phyloP scores from a whole-genome alignment of 352 stramenopile species.

The Phytophthora constricta region DNA sequence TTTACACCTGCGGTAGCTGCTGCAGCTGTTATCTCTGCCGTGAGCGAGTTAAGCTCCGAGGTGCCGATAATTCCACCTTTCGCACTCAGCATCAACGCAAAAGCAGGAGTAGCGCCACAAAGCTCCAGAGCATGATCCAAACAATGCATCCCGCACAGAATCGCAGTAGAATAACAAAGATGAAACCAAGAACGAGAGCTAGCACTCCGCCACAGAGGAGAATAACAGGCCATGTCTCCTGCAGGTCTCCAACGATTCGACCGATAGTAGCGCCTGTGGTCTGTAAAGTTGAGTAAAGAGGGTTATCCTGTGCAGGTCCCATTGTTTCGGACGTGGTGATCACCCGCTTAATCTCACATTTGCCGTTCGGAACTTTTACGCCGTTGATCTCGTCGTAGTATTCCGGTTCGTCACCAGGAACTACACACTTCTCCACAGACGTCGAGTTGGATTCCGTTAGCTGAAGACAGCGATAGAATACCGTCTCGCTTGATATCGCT shows the following conservation, averaged over 20 bases:
- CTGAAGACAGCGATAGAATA: conserved; percentile 87
- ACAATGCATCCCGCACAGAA: conserved; percentile 80
- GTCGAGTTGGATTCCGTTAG: conserved; percentile 66
- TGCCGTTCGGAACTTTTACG: conserved; percentile 55
- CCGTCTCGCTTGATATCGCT: conserved; percentile 59
- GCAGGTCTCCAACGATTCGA: conserved; percentile 73
- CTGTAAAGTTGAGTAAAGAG: conserved; percentile 77
- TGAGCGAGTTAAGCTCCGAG: conserved; percentile 48
- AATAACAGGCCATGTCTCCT: conserved; percentile 62
- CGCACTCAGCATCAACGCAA: conserved; percentile 77
- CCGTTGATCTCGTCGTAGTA: conserved; percentile 72
- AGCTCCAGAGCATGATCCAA: conserved; percentile 73
- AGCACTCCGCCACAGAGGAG: conserved; percentile 54
- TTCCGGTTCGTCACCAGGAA: conserved; percentile 65
- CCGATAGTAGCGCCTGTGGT: conserved; percentile 53
- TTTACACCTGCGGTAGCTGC: conserved; percentile 49
- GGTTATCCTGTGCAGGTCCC: conserved; percentile 69
- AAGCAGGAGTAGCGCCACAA: conserved; percentile 68
- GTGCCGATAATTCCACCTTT: conserved; percentile 76
- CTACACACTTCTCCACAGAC: conserved; percentile 68
- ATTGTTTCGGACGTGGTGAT: conserved; percentile 58
- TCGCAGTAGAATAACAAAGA: conserved; percentile 75
- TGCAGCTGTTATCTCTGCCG: conserved; percentile 46
- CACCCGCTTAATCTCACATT: conserved; percentile 82
- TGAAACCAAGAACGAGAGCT: conserved; percentile 62